Base-by-base conservation (phyloP, 768 basidiomycete genomes). In the Calocera viscosa region DNA sequence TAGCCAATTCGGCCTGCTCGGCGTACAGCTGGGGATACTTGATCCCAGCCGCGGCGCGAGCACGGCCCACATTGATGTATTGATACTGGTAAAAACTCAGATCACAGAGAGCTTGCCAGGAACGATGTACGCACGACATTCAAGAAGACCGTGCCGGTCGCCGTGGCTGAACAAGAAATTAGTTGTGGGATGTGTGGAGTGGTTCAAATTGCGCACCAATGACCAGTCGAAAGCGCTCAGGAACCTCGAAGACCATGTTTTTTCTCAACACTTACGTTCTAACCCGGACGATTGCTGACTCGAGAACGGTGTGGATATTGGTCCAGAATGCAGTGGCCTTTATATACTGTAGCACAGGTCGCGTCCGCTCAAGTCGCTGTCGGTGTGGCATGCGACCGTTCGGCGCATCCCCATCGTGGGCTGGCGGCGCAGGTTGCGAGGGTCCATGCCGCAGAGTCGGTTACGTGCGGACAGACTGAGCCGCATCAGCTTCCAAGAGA, bases 21-120 rank as follows among this genome's bases (percentile, higher is more conserved):
- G 88, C 89, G 69, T 90, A 90, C 63, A 83, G 86, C 72, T 86
- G 88, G 38, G 89, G 89, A 72, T 90, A 91, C 14, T 76, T 72
- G 67, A 91, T 81, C 7, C 80, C 78, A 30, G 89, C 81, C 10
- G 71, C 77, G 64, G 74, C 80, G 64, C 90, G 83, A 28, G 81
- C 79, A 7, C 39, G 63, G 12, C 71, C 71, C 17, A 82, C 82
- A 19, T 74, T 71, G 24, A 75, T 1, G 1, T 71, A 72, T 73
- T 90, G 88, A 74, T 80, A 83, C 53, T 60, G 11, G 2, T 10
- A 28, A 3, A 19, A 28, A 28, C 7, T 60, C 26, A 60, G 30
- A 28, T 28, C 5, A 2, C 5, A 26, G 14, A 32, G 26, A 60
- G 7, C 7, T 32, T 7, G 30, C 26, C 11, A 26, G 16, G 16